phyloP scores from a whole-genome alignment of 2,329 filamentous ascomycete genomes.

The Sarocladium strictum region DNA sequence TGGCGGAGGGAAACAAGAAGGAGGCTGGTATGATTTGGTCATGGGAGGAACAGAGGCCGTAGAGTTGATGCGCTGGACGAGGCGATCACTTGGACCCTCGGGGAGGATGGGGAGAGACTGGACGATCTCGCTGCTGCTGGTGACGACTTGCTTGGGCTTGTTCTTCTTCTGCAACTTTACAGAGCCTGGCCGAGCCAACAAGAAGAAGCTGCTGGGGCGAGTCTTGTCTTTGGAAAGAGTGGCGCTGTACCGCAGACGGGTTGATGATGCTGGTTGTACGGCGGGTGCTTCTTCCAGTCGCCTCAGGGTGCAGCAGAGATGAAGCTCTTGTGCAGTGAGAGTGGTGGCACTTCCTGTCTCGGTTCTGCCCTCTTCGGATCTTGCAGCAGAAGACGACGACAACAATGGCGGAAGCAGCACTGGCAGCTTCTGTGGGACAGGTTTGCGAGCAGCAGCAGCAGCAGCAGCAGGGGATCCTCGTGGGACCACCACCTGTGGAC shows the following conservation, averaged over 20 bases:
- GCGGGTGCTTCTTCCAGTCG: neutral
- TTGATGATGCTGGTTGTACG: neutral
- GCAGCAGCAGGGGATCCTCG: neutral
- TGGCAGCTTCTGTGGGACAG: slow-evolving; percentile 6
- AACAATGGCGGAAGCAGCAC: slow-evolving; percentile 1
- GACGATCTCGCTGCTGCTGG: slow-evolving; percentile 27
- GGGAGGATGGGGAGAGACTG: slow-evolving; percentile 44
- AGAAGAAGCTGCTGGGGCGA: slow-evolving; percentile 15
- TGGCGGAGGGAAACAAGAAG: neutral
- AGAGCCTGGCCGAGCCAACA: slow-evolving; percentile 23
- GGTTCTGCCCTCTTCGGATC: neutral
- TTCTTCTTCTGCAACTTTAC: slow-evolving; percentile 45
- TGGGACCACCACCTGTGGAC: neutral
- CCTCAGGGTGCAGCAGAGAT: neutral
- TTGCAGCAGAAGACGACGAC: neutral
- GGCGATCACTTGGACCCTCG: slow-evolving; percentile 37
- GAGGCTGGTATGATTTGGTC: neutral
- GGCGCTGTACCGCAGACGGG: neutral
- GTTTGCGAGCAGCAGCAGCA: neutral
- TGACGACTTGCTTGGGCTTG: slow-evolving; percentile 21
- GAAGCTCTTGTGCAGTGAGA: neutral
- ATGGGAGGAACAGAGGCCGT: neutral
- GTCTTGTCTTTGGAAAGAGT: slow-evolving; percentile 6
- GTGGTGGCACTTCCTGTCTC: neutral
- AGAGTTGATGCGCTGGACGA: slow-evolving; percentile 22